phyloP scores from a whole-genome alignment of 768 basidiomycete species.

The Psilocybe azurescens region DNA sequence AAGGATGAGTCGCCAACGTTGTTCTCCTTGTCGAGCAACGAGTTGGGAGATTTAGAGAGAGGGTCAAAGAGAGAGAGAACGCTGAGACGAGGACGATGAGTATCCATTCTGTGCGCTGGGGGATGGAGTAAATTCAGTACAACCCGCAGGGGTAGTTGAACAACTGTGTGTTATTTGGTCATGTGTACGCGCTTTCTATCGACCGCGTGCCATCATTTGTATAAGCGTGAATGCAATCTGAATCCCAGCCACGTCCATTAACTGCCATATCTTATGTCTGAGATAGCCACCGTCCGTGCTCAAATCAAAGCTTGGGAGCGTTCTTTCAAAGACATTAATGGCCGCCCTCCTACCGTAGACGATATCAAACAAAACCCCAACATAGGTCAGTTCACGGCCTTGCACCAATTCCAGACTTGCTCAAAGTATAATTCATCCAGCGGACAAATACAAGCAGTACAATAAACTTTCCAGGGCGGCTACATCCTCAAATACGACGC shows the following conservation, averaged over 20 bases:
- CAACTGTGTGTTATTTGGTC: constrained; percentile 37
- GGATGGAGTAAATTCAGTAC: neutral
- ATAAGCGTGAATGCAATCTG: constrained; percentile 13
- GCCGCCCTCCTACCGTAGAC: constrained; percentile 65
- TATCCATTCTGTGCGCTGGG: constrained; percentile 25
- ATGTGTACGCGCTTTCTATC: constrained; percentile 41
- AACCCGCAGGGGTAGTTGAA: constrained; percentile 27
- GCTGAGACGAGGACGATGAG: constrained; percentile 48
- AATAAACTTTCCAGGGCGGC: constrained; percentile 70
- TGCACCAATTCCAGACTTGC: constrained; percentile 18
- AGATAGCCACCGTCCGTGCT: constrained; percentile 57
- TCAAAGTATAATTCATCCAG: constrained; percentile 38
- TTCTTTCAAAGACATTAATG: constrained; percentile 59
- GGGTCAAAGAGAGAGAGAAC: constrained; percentile 59
- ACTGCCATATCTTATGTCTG: constrained; percentile 35
- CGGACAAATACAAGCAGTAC: constrained; percentile 82
- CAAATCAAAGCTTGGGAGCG: constrained; percentile 85
- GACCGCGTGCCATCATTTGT: constrained; percentile 18
- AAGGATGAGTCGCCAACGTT: constrained; percentile 36
- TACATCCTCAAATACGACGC: constrained; percentile 16
- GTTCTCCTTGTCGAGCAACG: constrained; percentile 52
- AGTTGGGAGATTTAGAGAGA: constrained; percentile 41
- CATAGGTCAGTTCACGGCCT: constrained; percentile 57
- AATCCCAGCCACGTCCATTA: neutral
- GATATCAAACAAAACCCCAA: constrained; percentile 68